phyloP scores from a whole-genome alignment of 352 stramenopile genomes.

The Globisporangium alternatum region DNA sequence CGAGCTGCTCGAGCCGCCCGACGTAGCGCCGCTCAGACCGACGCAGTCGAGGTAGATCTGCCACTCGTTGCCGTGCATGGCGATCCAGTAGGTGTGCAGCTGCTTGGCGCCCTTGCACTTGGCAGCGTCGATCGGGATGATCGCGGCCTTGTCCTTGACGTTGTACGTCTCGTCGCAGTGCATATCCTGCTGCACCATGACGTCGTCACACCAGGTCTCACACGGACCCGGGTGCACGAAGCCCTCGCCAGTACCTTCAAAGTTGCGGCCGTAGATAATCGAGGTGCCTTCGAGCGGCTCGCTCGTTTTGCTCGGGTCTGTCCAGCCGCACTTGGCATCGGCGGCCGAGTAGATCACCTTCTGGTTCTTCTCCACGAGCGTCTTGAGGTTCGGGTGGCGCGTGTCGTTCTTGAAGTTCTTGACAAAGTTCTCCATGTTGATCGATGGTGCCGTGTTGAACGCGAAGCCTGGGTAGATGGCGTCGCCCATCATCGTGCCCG shows the following conservation, averaged over 20 bases:
- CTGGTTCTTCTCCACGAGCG: slow-evolving; percentile 37
- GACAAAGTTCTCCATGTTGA: slow-evolving; percentile 38
- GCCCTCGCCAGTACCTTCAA: slow-evolving; percentile 20
- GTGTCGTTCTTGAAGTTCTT: slow-evolving; percentile 37
- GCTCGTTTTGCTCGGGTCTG: slow-evolving; percentile 31
- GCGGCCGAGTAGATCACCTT: slow-evolving; percentile 23
- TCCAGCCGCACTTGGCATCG: slow-evolving; percentile 39
- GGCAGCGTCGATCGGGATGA: slow-evolving; percentile 36
- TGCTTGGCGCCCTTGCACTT: slow-evolving; percentile 40
- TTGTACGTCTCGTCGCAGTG: slow-evolving; percentile 51
- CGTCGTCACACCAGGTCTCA: slow-evolving; percentile 52
- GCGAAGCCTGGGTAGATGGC: slow-evolving; percentile 29
- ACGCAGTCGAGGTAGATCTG: slow-evolving; percentile 56
- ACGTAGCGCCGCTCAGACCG: slow-evolving; percentile 9
- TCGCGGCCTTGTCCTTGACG: slow-evolving; percentile 25
- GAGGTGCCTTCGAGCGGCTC: slow-evolving; percentile 31
- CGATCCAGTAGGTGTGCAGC: slow-evolving; percentile 56
- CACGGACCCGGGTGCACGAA: slow-evolving; percentile 35
- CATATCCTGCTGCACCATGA: slow-evolving; percentile 15
- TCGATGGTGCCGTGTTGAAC: slow-evolving; percentile 28
- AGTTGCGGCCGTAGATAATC: slow-evolving; percentile 37
- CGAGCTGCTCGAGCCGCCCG: slow-evolving; percentile 7
- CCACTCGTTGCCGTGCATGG: slow-evolving; percentile 43
- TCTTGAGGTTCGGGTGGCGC: slow-evolving; percentile 33
- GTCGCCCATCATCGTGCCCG: slow-evolving; percentile 36